Percentiles rank a stretch among this genome's conserved stretches.
Evolutionary conservation across 371 early-diverging fungal species (phyloP).

Genomic region (Vairimorpha necatrix): DNA sequence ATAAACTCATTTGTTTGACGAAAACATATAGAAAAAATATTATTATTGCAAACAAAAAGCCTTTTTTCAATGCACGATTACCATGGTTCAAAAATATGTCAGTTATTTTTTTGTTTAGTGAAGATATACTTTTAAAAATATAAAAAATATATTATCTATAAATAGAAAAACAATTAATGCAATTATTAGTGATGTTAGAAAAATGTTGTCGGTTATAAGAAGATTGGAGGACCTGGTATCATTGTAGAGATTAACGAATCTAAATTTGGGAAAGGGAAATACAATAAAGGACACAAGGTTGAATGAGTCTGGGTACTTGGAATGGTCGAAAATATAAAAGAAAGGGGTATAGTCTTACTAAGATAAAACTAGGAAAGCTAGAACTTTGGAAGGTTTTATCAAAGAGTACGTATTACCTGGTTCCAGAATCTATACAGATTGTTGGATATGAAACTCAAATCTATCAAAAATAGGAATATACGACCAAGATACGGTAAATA

Average conservation of each 20-base stretch:
- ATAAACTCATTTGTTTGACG: too few species aligned
- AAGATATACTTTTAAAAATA: too few species aligned
- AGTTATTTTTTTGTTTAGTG: too few species aligned
- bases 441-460: not conserved
- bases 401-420: not conserved
- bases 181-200: too few species aligned
- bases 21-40: too few species aligned
- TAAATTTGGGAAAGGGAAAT: conserved; percentile 8
- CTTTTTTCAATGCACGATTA: too few species aligned
- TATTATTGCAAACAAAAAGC: too few species aligned
- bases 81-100: too few species aligned
- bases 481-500: too few species aligned
- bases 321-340: not conserved
- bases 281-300: not conserved
- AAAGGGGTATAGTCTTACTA: not conserved
- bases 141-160: too few species aligned
- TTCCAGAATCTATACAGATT: not conserved
- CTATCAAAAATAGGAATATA: not conserved
- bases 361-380: not conserved
- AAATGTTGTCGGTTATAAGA: not conserved
- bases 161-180: too few species aligned
- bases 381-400: not conserved
- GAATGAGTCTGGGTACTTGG: conserved; percentile 1
- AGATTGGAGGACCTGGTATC: not conserved
- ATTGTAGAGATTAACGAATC: not conserved